Base-by-base conservation (phyloP, 139 green algal genomes). In the Chlorella sp. region DNA sequence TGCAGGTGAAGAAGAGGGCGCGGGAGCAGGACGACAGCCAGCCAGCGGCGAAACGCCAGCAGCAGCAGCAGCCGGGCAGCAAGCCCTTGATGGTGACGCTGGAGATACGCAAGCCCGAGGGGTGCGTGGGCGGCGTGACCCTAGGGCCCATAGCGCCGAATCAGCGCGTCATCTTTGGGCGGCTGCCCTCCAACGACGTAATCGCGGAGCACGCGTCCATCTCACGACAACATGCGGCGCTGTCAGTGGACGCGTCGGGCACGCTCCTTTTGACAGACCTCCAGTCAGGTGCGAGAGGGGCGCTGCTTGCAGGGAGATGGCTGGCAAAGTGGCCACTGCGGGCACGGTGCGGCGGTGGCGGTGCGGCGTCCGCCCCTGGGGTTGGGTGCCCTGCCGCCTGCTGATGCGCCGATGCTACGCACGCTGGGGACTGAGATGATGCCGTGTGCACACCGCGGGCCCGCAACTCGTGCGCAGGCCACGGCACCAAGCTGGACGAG, bases 401-500 rank as follows among this genome's bases (percentile, higher is more conserved):
- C 42, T 55, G 42, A 10, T 55, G 10, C 17, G 10, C 10, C 42
- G 10, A 55, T 55, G 42, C 10, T 10, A 10, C n/a, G n/a, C n/a
- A n/a, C n/a, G n/a, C n/a, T n/a, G n/a, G n/a, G n/a, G n/a, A n/a
- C n/a, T n/a, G n/a, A n/a, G n/a, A n/a, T n/a, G n/a, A n/a, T n/a
- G n/a, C n/a, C n/a, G n/a, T n/a, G n/a, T n/a, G n/a, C n/a, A n/a
- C n/a, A 55, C 42, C 17, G 42, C 42, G 10, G 42, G 42, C 17
- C 17, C 42, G 10, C 42, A 55, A 55, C 17, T 34, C n/a, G 51
- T 35, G 62, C 55, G 55, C 77, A 88, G 85, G 75, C 0, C 90
- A 95, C 67, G 86, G 90, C 34, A 93, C 88, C 23, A 93, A 93
- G 79, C 33, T 93, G 36, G 84, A 88, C 42, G 90, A 90, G 24